Evolutionary conservation across 176 grass and related monocot genomes (phyloP), one percentile per base, ranked within the genome.

Genomic region (Paspalum notatum): DNA sequence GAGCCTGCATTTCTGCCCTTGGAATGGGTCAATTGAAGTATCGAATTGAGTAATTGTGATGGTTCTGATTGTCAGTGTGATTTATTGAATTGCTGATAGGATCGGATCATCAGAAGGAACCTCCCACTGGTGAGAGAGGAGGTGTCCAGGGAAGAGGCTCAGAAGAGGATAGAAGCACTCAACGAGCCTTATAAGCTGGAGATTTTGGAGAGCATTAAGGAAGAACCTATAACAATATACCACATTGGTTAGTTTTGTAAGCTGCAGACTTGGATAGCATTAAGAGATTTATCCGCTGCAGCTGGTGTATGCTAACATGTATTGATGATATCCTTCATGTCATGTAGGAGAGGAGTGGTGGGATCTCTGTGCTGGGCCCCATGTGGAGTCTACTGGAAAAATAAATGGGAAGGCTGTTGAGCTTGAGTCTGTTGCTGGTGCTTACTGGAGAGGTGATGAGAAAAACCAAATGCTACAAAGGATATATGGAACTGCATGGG

Each of bases 401-500:
- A 99, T 99, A 66, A 27, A 91, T 27, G 91, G 91, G 51, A 99
- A 86, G 37, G 96, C 96, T 84, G 52, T 99, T 59, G 92, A 90
- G 52, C 96, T 99, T 55, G 96, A 99, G 79, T 95, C 96, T 78
- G 90, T 95, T 75, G 96, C 96, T 68, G 92, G 96, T 55, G 92
- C 96, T 76, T 95, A 99, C 61, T 99, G 96, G 96, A 91, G 92
- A 85, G 96, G 96, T 73, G 84, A 99, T 50, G 96, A 93, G 79
- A 99, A 93, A 38, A 99, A 91, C 27, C 88, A 88, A 37, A 95
- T 99, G 96, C 82, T 99, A 74, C 96, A 99, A 62, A 91, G 96
- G n/a, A 95, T 99, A 83, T 95, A 99, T 84, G 96, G 96, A 52
- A 99, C 92, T 49, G 92, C 96, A 74, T 99, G 96, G 96, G 96